Conservation (phyloP, 768 basidiomycete genomes). For the Cystofilobasidium capitatum region DNA sequence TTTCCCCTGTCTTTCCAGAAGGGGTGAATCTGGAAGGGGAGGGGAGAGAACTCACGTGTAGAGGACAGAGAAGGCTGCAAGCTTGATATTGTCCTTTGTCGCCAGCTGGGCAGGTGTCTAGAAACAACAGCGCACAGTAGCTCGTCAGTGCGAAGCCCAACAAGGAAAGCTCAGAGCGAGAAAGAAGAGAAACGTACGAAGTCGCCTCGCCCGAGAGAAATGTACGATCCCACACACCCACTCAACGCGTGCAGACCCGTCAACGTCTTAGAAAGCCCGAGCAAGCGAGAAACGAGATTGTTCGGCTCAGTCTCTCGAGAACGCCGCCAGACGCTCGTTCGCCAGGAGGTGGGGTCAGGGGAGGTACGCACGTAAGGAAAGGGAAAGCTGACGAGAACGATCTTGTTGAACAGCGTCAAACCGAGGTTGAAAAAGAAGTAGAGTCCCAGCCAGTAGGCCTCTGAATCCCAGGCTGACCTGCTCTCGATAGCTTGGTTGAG, state of each 20-base stretch:
- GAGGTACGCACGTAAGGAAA: constrained; percentile 63
- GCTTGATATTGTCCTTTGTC: constrained; percentile 49
- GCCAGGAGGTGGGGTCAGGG: too few species aligned
- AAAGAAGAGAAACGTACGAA: constrained; percentile 48
- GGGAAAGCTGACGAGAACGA: constrained; percentile 79
- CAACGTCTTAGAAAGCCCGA: constrained; percentile 50
- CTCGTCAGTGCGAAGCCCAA: too few species aligned
- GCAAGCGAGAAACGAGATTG: too few species aligned
- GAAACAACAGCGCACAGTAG: too few species aligned
- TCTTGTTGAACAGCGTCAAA: constrained; percentile 92
- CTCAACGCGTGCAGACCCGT: constrained; percentile 85
- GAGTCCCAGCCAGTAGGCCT: background rate
- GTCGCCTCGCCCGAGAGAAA: constrained; percentile 51
- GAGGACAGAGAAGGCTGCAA: constrained; percentile 71
- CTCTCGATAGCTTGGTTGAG: too few species aligned
- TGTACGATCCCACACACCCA: constrained; percentile 67
- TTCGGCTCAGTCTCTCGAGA: too few species aligned
- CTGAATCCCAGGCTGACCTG: too few species aligned
- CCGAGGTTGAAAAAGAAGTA: constrained; percentile 87
- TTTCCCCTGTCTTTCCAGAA: too few species aligned
- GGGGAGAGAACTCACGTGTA: constrained; percentile 48
- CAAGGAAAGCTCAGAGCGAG: too few species aligned
- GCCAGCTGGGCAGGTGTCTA: constrained; percentile 49
- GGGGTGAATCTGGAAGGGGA: too few species aligned
- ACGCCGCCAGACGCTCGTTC: too few species aligned